Evolutionary conservation across 1,284 basidiomycete species (phyloP).

Genomic region (Cutaneotrichosporon cavernicola): DNA sequence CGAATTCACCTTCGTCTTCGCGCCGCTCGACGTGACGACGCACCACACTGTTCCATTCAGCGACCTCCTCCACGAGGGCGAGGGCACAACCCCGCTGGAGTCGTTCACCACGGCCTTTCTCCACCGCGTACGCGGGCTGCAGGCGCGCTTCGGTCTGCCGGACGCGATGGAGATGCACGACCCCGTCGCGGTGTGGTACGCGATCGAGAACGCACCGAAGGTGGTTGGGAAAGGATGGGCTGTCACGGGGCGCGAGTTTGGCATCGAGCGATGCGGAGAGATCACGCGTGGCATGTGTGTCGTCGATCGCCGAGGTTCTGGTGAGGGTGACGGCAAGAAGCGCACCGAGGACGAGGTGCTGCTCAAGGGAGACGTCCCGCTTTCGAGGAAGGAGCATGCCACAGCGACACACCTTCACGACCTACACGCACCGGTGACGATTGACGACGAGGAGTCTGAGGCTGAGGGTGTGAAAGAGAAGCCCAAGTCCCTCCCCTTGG

Average conservation of each 20-base stretch:
- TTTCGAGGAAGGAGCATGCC: background rate
- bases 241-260: conserved; percentile 44
- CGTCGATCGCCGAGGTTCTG: conserved; percentile 49
- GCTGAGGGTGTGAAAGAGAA: conserved; percentile 5
- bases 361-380: conserved; percentile 5
- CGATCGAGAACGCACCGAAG: conserved; percentile 27
- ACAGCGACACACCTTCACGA: background rate
- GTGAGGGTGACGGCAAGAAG: conserved; percentile 31
- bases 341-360: conserved; percentile 38
- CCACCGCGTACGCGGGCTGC: conserved; percentile 65
- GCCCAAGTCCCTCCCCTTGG: conserved; percentile 32
- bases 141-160: conserved; percentile 67
- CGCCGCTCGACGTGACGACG: conserved; percentile 78
- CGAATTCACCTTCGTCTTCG: conserved; percentile 61
- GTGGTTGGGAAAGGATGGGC: conserved; percentile 40
- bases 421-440: background rate
- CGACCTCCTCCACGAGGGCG: conserved; percentile 58
- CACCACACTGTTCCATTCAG: conserved; percentile 72
- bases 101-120: conserved; percentile 79
- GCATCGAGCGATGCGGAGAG: conserved; percentile 53
- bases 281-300: conserved; percentile 56
- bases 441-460: too few relatives aligned
- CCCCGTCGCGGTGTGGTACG: conserved; percentile 55
- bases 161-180: conserved; percentile 74
- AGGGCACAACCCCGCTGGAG: conserved; percentile 52